phyloP scores from a whole-genome alignment of 225 moss, liverwort and hornwort genomes.

The Asterella californica region DNA sequence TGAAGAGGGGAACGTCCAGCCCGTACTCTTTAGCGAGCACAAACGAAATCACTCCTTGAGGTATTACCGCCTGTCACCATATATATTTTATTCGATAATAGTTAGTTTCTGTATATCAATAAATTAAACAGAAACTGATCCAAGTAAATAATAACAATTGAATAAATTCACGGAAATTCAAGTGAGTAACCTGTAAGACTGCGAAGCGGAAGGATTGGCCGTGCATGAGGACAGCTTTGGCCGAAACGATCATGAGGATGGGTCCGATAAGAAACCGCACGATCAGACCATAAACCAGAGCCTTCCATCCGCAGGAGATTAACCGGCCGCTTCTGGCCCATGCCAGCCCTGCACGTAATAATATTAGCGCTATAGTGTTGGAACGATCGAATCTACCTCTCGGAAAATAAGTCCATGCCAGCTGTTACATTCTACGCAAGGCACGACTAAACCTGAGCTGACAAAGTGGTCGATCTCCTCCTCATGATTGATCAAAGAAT shows the following conservation, averaged over 20 bases:
- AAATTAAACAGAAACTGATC: no score
- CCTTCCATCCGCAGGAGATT: constrained; percentile 18
- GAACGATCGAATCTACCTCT: no score
- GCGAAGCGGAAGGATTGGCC: constrained; percentile 47
- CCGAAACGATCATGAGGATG: constrained; percentile 38
- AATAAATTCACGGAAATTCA: no score
- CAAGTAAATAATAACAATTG: no score
- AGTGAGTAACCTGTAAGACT: constrained; percentile 56
- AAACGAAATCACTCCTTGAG: constrained; percentile 72
- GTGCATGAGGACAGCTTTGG: constrained; percentile 34
- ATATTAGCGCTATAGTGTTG: no score
- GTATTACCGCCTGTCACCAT: constrained; percentile 62
- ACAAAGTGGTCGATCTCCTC: no score
- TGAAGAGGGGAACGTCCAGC: constrained; percentile 46
- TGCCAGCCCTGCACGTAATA: constrained; percentile 19
- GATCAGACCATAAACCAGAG: constrained; percentile 34
- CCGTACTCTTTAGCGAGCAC: constrained; percentile 76
- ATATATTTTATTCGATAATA: no score
- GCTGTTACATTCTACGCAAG: no score
- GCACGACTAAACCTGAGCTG: no score
- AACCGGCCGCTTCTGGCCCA: constrained; percentile 18
- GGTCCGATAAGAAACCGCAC: constrained; percentile 58
- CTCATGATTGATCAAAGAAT: no score
- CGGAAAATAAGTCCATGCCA: no score
- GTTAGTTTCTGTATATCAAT: no score